Percentiles rank a stretch among this genome's conserved stretches.
These are phyloP conservation scores for Malassezia japonica DNA, from an alignment of 1,284 basidiomycete genomes.

Conservation along the genomic window DNA sequence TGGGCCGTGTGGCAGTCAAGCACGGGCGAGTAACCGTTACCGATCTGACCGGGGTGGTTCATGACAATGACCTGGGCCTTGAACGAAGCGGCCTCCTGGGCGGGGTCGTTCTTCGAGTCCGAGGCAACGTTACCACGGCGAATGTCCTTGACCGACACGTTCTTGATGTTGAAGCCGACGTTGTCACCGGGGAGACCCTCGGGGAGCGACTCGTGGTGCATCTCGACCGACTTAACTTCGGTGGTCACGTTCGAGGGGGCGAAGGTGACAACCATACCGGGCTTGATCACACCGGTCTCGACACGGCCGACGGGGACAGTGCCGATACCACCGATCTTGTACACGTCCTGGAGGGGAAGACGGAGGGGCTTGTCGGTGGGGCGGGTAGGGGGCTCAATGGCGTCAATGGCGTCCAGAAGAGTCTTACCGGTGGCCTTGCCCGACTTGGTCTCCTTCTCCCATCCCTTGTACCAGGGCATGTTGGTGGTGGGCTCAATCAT, in stretches of 20 bases:
- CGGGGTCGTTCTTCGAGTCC: constrained; percentile 99
- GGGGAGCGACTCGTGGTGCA: constrained; percentile 99
- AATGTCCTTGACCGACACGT: constrained; percentile 99
- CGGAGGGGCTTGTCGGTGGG: constrained; percentile 99
- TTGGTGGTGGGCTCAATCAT: constrained; percentile 77
- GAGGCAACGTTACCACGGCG: constrained; percentile 98
- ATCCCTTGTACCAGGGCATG: constrained; percentile 99
- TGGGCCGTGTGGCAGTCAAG: constrained; percentile 99
- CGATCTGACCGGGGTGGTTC: constrained; percentile 99
- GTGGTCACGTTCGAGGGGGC: constrained; percentile 97
- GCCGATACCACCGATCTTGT: constrained; percentile 99
- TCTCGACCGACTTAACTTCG: constrained; percentile 99
- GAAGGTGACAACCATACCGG: constrained; percentile 91
- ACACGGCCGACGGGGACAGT: constrained; percentile 99
- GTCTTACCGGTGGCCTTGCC: constrained; percentile 95
- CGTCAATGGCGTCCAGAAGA: constrained; percentile 97
- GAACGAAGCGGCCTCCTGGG: constrained; percentile 98
- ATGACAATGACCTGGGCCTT: constrained; percentile 99
- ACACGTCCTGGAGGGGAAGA: constrained; percentile 99
- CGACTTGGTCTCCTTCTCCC: constrained; percentile 63
- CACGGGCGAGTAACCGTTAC: constrained; percentile 92
- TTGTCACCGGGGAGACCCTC: constrained; percentile 97
- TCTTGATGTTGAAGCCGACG: constrained; percentile 83
- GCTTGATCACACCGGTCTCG: constrained; percentile 99
- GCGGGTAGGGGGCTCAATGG: constrained; percentile 92